phyloP scores from a whole-genome alignment of 768 basidiomycete species.

The Auriscalpium microsporum region DNA sequence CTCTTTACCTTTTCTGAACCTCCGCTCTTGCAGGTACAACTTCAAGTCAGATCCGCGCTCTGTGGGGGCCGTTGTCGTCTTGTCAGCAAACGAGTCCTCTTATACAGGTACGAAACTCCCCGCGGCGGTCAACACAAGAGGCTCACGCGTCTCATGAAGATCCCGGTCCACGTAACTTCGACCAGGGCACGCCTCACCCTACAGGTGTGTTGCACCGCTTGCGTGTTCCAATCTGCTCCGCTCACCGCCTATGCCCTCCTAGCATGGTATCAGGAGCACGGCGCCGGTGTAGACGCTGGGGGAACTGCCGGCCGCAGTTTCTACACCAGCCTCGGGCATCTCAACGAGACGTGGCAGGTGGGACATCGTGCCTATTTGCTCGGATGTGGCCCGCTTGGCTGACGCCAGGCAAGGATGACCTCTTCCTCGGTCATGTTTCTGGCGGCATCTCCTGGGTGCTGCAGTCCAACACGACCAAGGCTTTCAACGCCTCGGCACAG shows the following conservation, averaged over 20 bases:
- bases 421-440: constrained; percentile 66
- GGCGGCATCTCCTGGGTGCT: constrained; percentile 71
- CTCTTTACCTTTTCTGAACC: neutral
- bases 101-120: constrained; percentile 26
- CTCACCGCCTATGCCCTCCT: neutral
- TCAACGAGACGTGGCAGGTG: constrained; percentile 71
- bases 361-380: constrained; percentile 12
- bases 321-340: constrained; percentile 77
- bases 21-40: constrained; percentile 29
- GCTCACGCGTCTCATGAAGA: constrained; percentile 24
- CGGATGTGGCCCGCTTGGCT: neutral
- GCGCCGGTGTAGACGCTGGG: constrained; percentile 49
- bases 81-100: constrained; percentile 37
- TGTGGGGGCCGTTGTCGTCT: constrained; percentile 35
- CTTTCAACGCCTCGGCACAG: constrained; percentile 49
- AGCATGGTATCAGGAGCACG: constrained; percentile 83
- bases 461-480: constrained; percentile 60
- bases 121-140: too few relatives aligned
- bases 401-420: constrained; percentile 39
- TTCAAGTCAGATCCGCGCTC: constrained; percentile 39
- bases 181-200: constrained; percentile 73
- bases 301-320: constrained; percentile 64
- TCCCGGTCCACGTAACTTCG: constrained; percentile 38
- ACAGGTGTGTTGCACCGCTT: constrained; percentile 38
- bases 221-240: neutral